These are phyloP conservation scores for Phytophthora macrochlamydospora DNA, from an alignment of 352 stramenopile species.

Conservation along the genomic window DNA sequence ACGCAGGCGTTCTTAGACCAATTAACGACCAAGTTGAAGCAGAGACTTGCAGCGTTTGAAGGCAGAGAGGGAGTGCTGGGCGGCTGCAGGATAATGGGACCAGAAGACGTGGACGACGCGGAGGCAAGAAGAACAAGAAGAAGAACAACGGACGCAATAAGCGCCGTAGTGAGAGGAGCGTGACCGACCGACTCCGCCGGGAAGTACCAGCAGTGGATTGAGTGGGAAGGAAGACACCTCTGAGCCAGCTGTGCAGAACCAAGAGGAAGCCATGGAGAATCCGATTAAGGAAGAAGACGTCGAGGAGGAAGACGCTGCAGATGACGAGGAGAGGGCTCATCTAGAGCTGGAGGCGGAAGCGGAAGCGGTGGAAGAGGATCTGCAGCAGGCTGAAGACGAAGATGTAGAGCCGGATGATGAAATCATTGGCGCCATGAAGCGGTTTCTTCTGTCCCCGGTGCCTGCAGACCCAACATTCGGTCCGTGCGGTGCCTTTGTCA, in stretches of 20 bases:
- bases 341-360: constrained; percentile 8
- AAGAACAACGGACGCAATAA: constrained; percentile 34
- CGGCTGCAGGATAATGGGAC: constrained; percentile 26
- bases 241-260: constrained; percentile 11
- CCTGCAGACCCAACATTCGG: constrained; percentile 25
- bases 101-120: constrained; percentile 25
- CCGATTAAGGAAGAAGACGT: constrained; percentile 18
- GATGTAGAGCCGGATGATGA: constrained; percentile 25
- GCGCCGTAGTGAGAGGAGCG: constrained; percentile 8
- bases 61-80: constrained; percentile 1
- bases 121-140: constrained; percentile 44
- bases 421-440: constrained; percentile 36
- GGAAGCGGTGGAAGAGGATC: constrained; percentile 13
- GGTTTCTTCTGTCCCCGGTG: constrained; percentile 42
- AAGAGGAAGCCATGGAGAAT: constrained; percentile 16
- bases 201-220: constrained; percentile 11
- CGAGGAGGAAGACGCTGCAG: constrained; percentile 21
- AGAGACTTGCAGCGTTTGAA: constrained; percentile 27
- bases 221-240: constrained; percentile 23
- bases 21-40: constrained; percentile 33
- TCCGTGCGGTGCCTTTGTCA: constrained; percentile 50
- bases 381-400: constrained; percentile 15
- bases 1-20: constrained; percentile 49
- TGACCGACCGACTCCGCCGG: constrained; percentile 15
- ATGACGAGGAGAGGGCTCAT: constrained; percentile 23